A percentile compares a stretch with the other conserved stretches of the same genome.
phyloP scores from a whole-genome alignment of 1,284 basidiomycete species.

The Ganoderma multipileum region DNA sequence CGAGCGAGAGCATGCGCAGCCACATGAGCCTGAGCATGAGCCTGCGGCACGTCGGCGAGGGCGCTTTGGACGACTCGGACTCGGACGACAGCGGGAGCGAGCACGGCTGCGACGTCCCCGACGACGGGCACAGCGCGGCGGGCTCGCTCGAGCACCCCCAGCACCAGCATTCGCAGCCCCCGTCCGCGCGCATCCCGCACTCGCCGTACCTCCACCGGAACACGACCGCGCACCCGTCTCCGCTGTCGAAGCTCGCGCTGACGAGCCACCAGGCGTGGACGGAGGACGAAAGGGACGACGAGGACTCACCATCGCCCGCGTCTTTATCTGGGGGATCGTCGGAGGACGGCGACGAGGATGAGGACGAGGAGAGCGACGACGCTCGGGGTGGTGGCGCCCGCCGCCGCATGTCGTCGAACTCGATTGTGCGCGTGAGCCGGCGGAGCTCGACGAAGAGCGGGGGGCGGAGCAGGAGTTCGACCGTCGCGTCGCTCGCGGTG shows the following conservation, averaged over 20 bases:
- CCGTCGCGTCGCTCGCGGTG: slow-evolving; percentile 59
- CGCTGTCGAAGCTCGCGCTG: slow-evolving; percentile 57
- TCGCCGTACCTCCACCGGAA: slow-evolving; percentile 45
- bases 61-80: slow-evolving; percentile 78
- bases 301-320: slow-evolving; percentile 52
- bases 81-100: slow-evolving; percentile 53
- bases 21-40: slow-evolving; percentile 37
- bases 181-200: slow-evolving; percentile 34
- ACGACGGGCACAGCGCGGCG: slow-evolving; percentile 11
- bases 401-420: neutral
- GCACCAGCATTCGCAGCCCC: neutral
- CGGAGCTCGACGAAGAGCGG: slow-evolving; percentile 31
- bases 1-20: slow-evolving; percentile 33
- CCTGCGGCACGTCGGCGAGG: slow-evolving; percentile 72
- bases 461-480: slow-evolving; percentile 63
- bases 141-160: slow-evolving; percentile 7
- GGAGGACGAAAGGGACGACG: slow-evolving; percentile 52
- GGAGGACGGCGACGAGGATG: slow-evolving; percentile 9
- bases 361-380: slow-evolving; percentile 7
- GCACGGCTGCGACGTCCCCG: slow-evolving; percentile 48
- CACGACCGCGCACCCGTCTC: slow-evolving; percentile 59
- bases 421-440: slow-evolving; percentile 19
- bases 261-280: slow-evolving; percentile 58
- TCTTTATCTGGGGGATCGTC: slow-evolving; percentile 46
- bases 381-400: slow-evolving; percentile 1